Percentiles rank a stretch among this genome's conserved stretches.
These are phyloP conservation scores for Monascus purpureus DNA, from an alignment of 495 filamentous ascomycete species.

Conservation along the genomic window DNA sequence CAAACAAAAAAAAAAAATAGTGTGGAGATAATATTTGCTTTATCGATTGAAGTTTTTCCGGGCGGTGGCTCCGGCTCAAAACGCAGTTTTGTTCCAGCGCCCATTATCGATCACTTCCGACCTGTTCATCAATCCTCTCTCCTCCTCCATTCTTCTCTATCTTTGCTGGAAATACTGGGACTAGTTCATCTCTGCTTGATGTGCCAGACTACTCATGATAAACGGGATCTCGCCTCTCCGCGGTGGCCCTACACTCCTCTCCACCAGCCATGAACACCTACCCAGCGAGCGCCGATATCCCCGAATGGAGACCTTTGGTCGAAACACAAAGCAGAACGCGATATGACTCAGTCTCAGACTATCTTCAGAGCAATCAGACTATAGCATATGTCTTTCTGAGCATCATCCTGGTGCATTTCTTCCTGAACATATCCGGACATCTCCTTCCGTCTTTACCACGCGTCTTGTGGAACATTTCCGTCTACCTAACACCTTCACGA, in stretches of 20 bases:
- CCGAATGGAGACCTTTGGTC: slow-evolving; percentile 17
- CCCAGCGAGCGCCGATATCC: slow-evolving; percentile 20
- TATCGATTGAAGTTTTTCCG: slow-evolving; percentile 33
- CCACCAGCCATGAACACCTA: slow-evolving; percentile 28
- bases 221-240: slow-evolving; percentile 10
- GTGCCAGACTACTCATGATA: slow-evolving; percentile 8
- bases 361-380: slow-evolving; percentile 14
- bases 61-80: slow-evolving; percentile 11
- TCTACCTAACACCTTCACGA: slow-evolving; percentile 45
- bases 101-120: no score
- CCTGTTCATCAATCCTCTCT: no score
- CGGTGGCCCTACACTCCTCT: slow-evolving; percentile 6
- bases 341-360: slow-evolving; percentile 19
- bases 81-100: slow-evolving; percentile 14
- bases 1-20: slow-evolving; percentile 4
- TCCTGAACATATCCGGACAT: slow-evolving; percentile 17
- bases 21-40: slow-evolving; percentile 15
- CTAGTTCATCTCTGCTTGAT: slow-evolving; percentile 1
- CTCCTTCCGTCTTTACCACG: slow-evolving; percentile 14
- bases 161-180: slow-evolving; percentile 1
- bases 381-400: slow-evolving; percentile 13
- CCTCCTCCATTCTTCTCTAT: slow-evolving; percentile 3
- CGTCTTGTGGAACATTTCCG: slow-evolving; percentile 45
- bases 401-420: slow-evolving; percentile 11
- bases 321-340: slow-evolving; percentile 14